These are phyloP conservation scores for Escovopsis sp. DNA, from an alignment of 2,329 filamentous ascomycete species.

Conservation along the genomic window DNA sequence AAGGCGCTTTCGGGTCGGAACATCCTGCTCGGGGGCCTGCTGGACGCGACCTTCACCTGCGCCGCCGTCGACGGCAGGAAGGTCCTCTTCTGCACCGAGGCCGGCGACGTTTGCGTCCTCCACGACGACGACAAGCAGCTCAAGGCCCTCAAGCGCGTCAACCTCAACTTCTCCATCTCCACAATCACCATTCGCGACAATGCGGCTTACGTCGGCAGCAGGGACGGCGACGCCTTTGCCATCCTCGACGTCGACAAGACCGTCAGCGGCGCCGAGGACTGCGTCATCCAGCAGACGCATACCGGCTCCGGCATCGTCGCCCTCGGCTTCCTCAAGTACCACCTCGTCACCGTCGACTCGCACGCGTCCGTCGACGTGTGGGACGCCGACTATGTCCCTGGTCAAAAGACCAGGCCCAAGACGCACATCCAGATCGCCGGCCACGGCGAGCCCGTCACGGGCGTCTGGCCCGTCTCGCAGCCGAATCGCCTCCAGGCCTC, in stretches of 20 bases:
- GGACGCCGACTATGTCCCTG: conserved; percentile 29
- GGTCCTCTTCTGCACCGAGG: conserved; percentile 73
- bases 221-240: conserved; percentile 38
- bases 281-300: conserved; percentile 23
- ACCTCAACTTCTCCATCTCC: conserved; percentile 50
- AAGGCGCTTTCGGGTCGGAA: conserved; percentile 75
- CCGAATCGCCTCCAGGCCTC: conserved; percentile 48
- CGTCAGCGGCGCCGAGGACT: conserved; percentile 24
- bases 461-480: conserved; percentile 49
- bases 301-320: conserved; percentile 39
- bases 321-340: conserved; percentile 51
- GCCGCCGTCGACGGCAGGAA: conserved; percentile 58
- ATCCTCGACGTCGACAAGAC: conserved; percentile 36
- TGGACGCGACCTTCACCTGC: conserved; percentile 74
- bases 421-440: conserved; percentile 43
- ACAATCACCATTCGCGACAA: conserved; percentile 48
- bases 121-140: conserved; percentile 61
- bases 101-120: conserved; percentile 76
- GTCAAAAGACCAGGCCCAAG: conserved; percentile 19
- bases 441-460: conserved; percentile 51
- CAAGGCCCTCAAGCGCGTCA: conserved; percentile 50
- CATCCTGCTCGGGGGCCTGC: conserved; percentile 63
- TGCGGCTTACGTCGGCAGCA: conserved; percentile 53
- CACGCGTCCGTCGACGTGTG: conserved; percentile 60
- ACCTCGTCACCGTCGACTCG: conserved; percentile 60